Conservation (phyloP, 2,329 filamentous ascomycete genomes). For the Botrytis fragariae region DNA sequence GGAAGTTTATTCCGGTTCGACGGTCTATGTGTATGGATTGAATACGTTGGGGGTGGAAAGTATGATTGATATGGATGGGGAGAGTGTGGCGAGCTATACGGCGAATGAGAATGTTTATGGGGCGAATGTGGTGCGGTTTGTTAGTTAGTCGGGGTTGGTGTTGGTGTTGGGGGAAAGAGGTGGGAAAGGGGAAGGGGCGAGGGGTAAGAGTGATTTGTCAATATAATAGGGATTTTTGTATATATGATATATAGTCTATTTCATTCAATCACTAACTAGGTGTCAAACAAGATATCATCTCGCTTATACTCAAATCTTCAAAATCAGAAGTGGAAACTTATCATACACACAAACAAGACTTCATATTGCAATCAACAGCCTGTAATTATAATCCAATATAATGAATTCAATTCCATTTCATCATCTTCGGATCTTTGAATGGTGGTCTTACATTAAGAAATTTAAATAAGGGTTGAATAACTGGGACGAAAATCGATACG, state of each 20-base stretch:
- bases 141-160: not conserved
- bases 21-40: constrained; percentile 28
- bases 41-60: constrained; percentile 27
- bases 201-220: not conserved
- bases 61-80: constrained; percentile 28
- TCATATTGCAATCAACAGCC: too few species aligned
- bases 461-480: fast-evolving
- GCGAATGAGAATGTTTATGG: constrained; percentile 28
- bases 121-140: constrained; percentile 27
- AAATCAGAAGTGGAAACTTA: fast-evolving
- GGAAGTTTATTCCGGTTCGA: constrained; percentile 3
- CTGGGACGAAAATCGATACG: fast-evolving
- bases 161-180: too few species aligned
- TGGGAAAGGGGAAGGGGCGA: too few species aligned
- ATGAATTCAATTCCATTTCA: too few species aligned
- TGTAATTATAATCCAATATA: too few species aligned
- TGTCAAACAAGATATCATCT: too few species aligned
- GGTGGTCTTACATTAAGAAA: too few species aligned
- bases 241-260: not conserved
- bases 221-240: not conserved
- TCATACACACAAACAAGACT: too few species aligned
- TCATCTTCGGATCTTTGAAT: too few species aligned
- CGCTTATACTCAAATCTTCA: too few species aligned
- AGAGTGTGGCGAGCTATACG: constrained; percentile 19
- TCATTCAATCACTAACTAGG: fast-evolving